A percentile compares a stretch with the other conserved stretches of the same genome.
phyloP scores from a whole-genome alignment of 805 yeast genomes.

The Ogataea wickerhamii region DNA sequence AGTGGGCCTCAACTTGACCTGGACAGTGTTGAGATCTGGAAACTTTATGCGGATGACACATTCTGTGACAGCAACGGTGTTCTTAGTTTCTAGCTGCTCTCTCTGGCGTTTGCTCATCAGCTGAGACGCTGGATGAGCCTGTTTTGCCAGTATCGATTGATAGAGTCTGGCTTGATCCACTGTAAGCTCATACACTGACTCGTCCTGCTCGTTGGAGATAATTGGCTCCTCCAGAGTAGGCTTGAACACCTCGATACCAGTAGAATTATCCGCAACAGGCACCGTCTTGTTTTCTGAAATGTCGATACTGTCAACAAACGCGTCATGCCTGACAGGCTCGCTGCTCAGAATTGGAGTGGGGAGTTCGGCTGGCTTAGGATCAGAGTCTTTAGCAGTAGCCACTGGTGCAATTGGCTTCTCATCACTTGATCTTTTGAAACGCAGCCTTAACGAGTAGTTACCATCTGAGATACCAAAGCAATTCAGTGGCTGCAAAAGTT shows the following conservation, averaged over 20 bases:
- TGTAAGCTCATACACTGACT: conserved; percentile 43
- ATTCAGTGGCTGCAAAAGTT: conserved; percentile 20
- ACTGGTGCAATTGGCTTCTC: not conserved
- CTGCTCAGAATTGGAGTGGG: not conserved
- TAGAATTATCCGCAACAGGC: not conserved
- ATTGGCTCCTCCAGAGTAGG: conserved; percentile 11
- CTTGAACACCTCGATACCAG: conserved; percentile 17
- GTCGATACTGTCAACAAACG: not conserved
- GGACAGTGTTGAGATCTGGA: conserved; percentile 53
- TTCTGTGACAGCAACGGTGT: conserved; percentile 25
- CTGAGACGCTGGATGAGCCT: conserved; percentile 33
- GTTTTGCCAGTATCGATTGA: conserved; percentile 44
- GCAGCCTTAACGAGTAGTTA: conserved; percentile 26
- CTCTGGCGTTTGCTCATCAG: conserved; percentile 33
- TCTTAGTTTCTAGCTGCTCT: conserved; percentile 28
- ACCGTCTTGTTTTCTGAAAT: not conserved
- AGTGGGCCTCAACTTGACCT: conserved; percentile 44
- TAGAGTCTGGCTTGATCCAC: conserved; percentile 52
- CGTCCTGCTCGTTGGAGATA: conserved; percentile 23
- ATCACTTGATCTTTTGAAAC: conserved; percentile 14
- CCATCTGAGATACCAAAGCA: conserved; percentile 27
- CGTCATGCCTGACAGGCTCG: not conserved
- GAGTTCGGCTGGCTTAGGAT: not conserved
- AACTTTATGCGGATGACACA: conserved; percentile 50
- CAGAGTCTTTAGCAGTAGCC: not conserved